Percentiles rank a stretch among this genome's conserved stretches.
Evolutionary conservation across 495 filamentous ascomycete genomes (phyloP).

Genomic region (Friedmanniomyces endolithicus): DNA sequence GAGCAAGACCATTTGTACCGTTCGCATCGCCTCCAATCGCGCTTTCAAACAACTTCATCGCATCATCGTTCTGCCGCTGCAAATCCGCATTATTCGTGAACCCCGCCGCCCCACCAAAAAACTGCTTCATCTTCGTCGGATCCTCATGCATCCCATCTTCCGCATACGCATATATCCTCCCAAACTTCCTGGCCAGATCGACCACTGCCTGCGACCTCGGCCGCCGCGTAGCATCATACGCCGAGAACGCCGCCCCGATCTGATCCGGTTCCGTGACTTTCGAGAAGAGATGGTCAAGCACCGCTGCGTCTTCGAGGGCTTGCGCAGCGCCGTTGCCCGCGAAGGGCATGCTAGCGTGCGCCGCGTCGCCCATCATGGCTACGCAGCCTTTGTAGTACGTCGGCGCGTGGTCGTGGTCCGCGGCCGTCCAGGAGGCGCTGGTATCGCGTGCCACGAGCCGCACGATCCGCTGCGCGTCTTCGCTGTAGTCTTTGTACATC

Average conservation of each 20-base stretch:
- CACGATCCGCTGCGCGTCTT: conserved; percentile 14
- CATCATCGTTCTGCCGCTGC: conserved; percentile 11
- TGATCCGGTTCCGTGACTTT: neutral
- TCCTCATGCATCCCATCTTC: conserved; percentile 12
- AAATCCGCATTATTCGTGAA: conserved; percentile 17
- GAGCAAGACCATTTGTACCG: neutral
- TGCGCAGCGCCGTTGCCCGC: conserved; percentile 18
- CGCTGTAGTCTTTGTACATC: conserved; percentile 14
- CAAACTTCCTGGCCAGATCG: conserved; percentile 12
- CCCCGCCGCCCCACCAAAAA: conserved; percentile 8
- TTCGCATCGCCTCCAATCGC: neutral
- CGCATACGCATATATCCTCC: conserved; percentile 11
- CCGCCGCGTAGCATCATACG: conserved; percentile 8
- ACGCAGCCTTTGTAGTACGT: conserved; percentile 12
- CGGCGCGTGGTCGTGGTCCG: conserved; percentile 15
- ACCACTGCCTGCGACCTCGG: conserved; percentile 12
- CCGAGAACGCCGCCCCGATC: conserved; percentile 6
- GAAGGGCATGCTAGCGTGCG: conserved; percentile 16
- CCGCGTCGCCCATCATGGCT: conserved; percentile 19
- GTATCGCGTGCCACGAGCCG: conserved; percentile 10
- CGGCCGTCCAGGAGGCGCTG: conserved; percentile 8
- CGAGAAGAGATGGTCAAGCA: conserved; percentile 12
- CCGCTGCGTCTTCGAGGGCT: conserved; percentile 18
- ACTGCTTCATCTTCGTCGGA: conserved; percentile 13
- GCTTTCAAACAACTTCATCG: conserved; percentile 5